A percentile compares a stretch with the other conserved stretches of the same genome.
Conservation (phyloP, 2,329 filamentous ascomycete species). For the Lojkania enalia region DNA sequence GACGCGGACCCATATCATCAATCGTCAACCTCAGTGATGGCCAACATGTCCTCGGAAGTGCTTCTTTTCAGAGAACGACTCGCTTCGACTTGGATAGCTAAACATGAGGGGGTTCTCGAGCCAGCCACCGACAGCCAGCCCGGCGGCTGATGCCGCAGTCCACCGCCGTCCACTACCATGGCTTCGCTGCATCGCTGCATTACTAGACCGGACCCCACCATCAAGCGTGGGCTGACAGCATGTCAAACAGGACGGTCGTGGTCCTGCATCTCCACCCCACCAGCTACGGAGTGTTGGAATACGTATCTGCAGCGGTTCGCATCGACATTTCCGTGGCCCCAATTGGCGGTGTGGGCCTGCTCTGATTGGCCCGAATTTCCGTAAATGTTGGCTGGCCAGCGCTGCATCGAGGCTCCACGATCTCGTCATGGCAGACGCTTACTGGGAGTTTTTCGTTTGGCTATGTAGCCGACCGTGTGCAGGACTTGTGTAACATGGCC, state of each 20-base stretch:
- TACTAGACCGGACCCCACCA: conserved; percentile 4
- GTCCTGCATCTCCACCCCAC: neutral
- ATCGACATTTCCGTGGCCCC: conserved; percentile 20
- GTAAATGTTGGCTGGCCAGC: conserved; percentile 27
- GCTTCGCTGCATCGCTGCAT: conserved; percentile 19
- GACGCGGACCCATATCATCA: too few relatives aligned
- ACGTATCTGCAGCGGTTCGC: conserved; percentile 33
- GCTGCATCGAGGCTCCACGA: conserved; percentile 12
- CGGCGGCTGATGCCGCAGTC: conserved; percentile 10
- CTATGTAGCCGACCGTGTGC: conserved; percentile 8
- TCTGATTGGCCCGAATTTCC: conserved; percentile 33
- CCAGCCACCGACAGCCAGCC: conserved; percentile 30
- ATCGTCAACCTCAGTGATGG: too few relatives aligned
- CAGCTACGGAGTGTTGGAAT: conserved; percentile 27
- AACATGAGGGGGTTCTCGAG: conserved; percentile 8
- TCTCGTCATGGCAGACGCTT: conserved; percentile 7
- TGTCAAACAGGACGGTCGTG: neutral
- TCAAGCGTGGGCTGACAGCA: conserved; percentile 4
- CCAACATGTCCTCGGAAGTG: too few relatives aligned
- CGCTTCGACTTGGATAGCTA: too few relatives aligned
- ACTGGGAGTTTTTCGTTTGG: conserved; percentile 17
- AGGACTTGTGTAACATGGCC: conserved; percentile 18
- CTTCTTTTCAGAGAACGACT: conserved; percentile 13
- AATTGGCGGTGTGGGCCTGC: conserved; percentile 40
- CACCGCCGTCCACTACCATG: too few relatives aligned